Percentiles rank a stretch among this genome's conserved stretches.
Evolutionary conservation across 2,329 filamentous ascomycete genomes (phyloP).

Genomic region (Colletotrichum brevisporum): DNA sequence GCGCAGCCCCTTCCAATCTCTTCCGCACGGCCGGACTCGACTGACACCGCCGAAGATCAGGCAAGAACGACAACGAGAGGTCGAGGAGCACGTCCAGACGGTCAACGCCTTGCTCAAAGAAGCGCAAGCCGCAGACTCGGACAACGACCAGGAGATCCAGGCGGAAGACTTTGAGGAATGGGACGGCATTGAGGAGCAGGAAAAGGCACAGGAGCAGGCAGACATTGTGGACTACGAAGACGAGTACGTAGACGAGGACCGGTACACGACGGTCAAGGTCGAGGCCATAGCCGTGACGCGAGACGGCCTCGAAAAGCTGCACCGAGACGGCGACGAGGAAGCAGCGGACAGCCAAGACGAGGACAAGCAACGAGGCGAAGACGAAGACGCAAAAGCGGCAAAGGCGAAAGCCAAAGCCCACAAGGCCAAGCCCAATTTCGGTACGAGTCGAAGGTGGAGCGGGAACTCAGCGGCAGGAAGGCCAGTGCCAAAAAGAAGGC

Average conservation of each 20-base stretch:
- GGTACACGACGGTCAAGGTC: slow-evolving; percentile 94
- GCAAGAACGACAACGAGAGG: slow-evolving; percentile 84
- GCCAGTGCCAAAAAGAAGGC: slow-evolving; percentile 74
- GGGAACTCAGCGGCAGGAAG: slow-evolving; percentile 81
- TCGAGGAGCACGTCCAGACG: slow-evolving; percentile 84
- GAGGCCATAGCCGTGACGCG: slow-evolving; percentile 87
- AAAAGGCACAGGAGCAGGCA: slow-evolving; percentile 53
- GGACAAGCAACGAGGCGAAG: slow-evolving; percentile 44
- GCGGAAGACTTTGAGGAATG: slow-evolving; percentile 69
- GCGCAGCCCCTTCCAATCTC: not conserved
- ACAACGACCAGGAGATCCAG: slow-evolving; percentile 52
- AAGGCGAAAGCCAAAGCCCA: slow-evolving; percentile 69
- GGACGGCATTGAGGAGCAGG: slow-evolving; percentile 73
- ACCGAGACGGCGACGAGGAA: slow-evolving; percentile 48
- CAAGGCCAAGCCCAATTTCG: slow-evolving; percentile 79
- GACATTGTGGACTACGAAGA: slow-evolving; percentile 83
- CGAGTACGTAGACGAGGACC: slow-evolving; percentile 96
- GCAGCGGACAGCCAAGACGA: slow-evolving; percentile 43
- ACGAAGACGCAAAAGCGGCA: slow-evolving; percentile 47
- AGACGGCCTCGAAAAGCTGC: slow-evolving; percentile 75
- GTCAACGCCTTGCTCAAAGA: slow-evolving; percentile 80
- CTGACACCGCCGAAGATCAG: slow-evolving; percentile 73
- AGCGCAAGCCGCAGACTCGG: slow-evolving; percentile 65
- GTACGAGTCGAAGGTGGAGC: slow-evolving; percentile 90
- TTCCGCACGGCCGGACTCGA: not conserved